These are phyloP conservation scores for Euphrasia arctica DNA, from an alignment of 305 asterid species.

Conservation along the genomic window DNA sequence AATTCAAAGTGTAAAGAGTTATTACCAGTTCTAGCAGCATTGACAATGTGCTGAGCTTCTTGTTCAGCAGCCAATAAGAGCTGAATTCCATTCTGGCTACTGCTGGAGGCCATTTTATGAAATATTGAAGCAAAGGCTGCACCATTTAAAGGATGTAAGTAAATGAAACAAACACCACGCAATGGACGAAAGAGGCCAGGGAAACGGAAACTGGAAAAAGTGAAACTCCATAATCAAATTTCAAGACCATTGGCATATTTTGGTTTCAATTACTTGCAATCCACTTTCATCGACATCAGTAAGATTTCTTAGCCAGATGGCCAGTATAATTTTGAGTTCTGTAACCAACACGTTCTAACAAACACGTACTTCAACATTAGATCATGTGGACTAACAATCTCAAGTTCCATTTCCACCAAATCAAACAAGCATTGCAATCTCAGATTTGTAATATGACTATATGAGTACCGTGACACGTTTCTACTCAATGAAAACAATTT, in stretches of 20 bases:
- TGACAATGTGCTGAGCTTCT: slow-evolving; percentile 74
- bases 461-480: not conserved
- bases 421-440: not conserved
- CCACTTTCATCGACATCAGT: no score
- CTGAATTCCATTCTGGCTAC: slow-evolving; percentile 65
- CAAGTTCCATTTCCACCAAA: not conserved
- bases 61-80: slow-evolving; percentile 67
- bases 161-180: not conserved
- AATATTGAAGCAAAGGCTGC: slow-evolving; percentile 4
- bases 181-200: not conserved
- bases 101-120: slow-evolving; percentile 48
- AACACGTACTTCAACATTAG: not conserved
- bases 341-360: not conserved
- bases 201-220: not conserved
- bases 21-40: slow-evolving; percentile 68
- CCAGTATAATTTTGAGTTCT: no score
- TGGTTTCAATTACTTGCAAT: no score
- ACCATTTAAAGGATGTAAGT: not conserved
- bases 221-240: no score
- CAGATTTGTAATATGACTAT: not conserved
- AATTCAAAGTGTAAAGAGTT: slow-evolving; percentile 11
- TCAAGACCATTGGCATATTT: not conserved
- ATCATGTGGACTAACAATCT: not conserved
- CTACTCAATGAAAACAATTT: not conserved
- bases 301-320: no score